Conservation (phyloP, 1,139 yeast genomes). For the Sugiyamaella paludigena region DNA sequence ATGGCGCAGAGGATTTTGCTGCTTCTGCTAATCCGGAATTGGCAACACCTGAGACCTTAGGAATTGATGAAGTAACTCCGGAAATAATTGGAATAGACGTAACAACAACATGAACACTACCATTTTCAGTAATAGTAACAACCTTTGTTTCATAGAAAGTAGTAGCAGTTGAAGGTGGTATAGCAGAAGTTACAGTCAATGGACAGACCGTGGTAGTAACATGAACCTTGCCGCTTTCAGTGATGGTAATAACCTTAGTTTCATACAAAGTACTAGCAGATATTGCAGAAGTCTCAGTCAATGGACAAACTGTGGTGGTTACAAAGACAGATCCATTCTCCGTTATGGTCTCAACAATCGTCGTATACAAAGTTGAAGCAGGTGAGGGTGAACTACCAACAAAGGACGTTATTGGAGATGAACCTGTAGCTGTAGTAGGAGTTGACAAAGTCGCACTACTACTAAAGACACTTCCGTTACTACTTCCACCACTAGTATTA, state of each 20-base stretch:
- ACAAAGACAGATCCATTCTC: background rate
- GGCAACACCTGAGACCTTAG: too few relatives aligned
- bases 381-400: slow-evolving; percentile 5
- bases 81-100: too few relatives aligned
- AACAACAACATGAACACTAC: slow-evolving; percentile 5
- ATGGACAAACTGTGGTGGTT: slow-evolving; percentile 7
- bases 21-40: too few relatives aligned
- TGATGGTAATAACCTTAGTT: slow-evolving; percentile 10
- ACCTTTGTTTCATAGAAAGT: slow-evolving; percentile 6
- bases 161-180: slow-evolving; percentile 5
- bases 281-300: slow-evolving; percentile 8
- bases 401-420: slow-evolving; percentile 10
- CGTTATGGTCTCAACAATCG: slow-evolving; percentile 6
- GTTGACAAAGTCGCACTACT: slow-evolving; percentile 4
- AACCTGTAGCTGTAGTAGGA: slow-evolving; percentile 1
- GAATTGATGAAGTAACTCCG: too few relatives aligned
- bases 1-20: too few relatives aligned
- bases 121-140: slow-evolving; percentile 2
- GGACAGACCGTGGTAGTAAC: slow-evolving; percentile 13
- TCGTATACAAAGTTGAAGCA: slow-evolving; percentile 4
- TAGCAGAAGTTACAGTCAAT: slow-evolving; percentile 9
- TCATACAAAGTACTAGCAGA: slow-evolving; percentile 6
- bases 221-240: slow-evolving; percentile 9
- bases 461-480: too few relatives aligned
- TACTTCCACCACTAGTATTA: too few relatives aligned